phyloP scores from a whole-genome alignment of 2,329 filamentous ascomycete species.

The Apiospora aurea region DNA sequence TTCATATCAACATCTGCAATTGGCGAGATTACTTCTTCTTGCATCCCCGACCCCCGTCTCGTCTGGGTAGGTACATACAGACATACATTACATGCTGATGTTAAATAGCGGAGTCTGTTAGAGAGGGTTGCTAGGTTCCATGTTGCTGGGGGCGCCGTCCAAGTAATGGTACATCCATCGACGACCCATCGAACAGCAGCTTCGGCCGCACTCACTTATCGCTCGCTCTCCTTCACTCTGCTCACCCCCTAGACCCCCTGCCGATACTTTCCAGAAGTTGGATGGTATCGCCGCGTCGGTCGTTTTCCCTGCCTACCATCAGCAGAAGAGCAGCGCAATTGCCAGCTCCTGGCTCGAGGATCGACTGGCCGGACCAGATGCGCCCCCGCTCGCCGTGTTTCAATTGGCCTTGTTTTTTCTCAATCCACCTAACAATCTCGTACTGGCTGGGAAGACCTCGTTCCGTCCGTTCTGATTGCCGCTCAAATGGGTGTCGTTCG shows the following conservation, averaged over 20 bases:
- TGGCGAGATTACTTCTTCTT: slow-evolving; percentile 39
- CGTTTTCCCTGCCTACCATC: not conserved
- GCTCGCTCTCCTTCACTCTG: slow-evolving; percentile 23
- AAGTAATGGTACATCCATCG: slow-evolving; percentile 10
- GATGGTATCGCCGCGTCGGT: slow-evolving; percentile 15
- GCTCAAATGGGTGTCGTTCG: slow-evolving; percentile 1
- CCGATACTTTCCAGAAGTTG: slow-evolving; percentile 29
- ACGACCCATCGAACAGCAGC: not conserved
- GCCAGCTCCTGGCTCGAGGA: not conserved
- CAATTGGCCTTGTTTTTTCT: slow-evolving; percentile 16
- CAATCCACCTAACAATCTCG: slow-evolving; percentile 8
- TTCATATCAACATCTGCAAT: slow-evolving; percentile 35
- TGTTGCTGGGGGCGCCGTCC: not conserved
- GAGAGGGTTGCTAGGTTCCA: not conserved
- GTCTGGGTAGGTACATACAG: slow-evolving; percentile 31
- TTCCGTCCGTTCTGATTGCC: not conserved
- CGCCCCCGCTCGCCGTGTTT: slow-evolving; percentile 9
- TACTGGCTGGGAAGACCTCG: not conserved
- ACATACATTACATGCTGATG: not conserved
- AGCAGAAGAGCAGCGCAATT: not conserved
- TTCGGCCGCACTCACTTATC: slow-evolving; percentile 5
- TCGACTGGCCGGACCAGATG: slow-evolving; percentile 9
- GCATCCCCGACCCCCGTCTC: slow-evolving; percentile 29
- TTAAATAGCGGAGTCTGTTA: slow-evolving; percentile 4
- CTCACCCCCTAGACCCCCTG: slow-evolving; percentile 32